Conservation (phyloP, 2,329 filamentous ascomycete genomes). For the Exophiala calicioides region DNA sequence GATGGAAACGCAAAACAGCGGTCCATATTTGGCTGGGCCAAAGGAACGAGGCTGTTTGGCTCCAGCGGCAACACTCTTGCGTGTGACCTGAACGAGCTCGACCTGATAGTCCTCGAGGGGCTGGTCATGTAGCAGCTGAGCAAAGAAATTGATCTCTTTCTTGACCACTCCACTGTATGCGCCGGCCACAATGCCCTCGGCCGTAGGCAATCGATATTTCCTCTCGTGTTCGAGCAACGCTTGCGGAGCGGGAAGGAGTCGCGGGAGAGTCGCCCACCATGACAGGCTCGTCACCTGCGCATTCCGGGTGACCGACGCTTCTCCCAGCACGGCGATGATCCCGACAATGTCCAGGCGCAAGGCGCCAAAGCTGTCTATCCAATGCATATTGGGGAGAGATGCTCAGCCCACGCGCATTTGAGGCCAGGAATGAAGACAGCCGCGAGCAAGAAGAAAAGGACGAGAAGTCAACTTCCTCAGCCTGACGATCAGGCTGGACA, state of each 20-base stretch:
- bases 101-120: constrained; percentile 41
- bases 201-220: constrained; percentile 58
- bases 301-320: constrained; percentile 60
- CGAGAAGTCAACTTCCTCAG: too few species aligned
- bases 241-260: constrained; percentile 64
- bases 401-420: too few species aligned
- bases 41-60: constrained; percentile 16
- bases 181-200: constrained; percentile 58
- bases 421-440: too few species aligned
- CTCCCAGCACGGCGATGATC: constrained; percentile 64
- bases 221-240: constrained; percentile 60
- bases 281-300: constrained; percentile 62
- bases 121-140: constrained; percentile 58
- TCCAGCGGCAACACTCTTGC: constrained; percentile 30
- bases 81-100: constrained; percentile 41
- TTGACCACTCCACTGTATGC: constrained; percentile 59
- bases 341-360: constrained; percentile 58
- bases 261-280: constrained; percentile 58
- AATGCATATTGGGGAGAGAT: constrained; percentile 22
- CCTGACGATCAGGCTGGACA: too few species aligned
- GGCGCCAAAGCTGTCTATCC: constrained; percentile 16
- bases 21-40: constrained; percentile 17
- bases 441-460: too few species aligned
- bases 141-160: constrained; percentile 61
- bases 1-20: constrained; percentile 15